Conservation (phyloP, 2,329 filamentous ascomycete species). For the Neonectria faginata region DNA sequence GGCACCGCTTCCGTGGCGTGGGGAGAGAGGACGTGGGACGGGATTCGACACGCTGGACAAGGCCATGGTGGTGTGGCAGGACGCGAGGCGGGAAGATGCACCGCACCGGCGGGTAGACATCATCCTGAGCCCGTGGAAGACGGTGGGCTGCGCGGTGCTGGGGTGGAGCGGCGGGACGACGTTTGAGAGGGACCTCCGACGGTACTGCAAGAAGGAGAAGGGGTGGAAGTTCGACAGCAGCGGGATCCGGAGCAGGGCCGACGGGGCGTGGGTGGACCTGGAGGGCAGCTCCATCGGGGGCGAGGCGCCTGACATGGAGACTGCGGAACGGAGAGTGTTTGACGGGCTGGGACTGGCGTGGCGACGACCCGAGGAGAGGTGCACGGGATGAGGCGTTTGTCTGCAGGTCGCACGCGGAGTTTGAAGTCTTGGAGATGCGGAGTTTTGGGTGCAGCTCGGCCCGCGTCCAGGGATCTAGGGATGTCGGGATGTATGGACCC, state of each 20-base stretch:
- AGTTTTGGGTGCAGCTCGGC: conserved; percentile 28
- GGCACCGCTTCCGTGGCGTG: conserved; percentile 65
- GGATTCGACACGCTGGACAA: conserved; percentile 94
- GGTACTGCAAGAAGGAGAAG: conserved; percentile 79
- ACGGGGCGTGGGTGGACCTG: conserved; percentile 78
- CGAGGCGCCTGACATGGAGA: conserved; percentile 71
- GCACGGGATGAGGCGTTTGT: conserved; percentile 65
- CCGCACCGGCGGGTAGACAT: conserved; percentile 91
- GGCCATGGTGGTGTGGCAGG: conserved; percentile 90
- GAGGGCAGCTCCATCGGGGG: conserved; percentile 61
- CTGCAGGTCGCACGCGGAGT: conserved; percentile 4
- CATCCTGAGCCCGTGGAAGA: conserved; percentile 89
- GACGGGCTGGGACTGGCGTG: conserved; percentile 77
- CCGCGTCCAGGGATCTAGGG: background rate
- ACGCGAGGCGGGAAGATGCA: conserved; percentile 31
- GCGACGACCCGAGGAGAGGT: conserved; percentile 74
- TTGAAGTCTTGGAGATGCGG: conserved; percentile 37
- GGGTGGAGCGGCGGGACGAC: conserved; percentile 92
- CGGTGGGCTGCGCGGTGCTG: conserved; percentile 85
- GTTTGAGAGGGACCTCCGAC: conserved; percentile 86
- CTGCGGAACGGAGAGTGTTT: conserved; percentile 86
- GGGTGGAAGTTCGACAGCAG: conserved; percentile 92
- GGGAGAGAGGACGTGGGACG: conserved; percentile 54
- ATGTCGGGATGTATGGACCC: background rate
- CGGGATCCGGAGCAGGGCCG: conserved; percentile 76